Evolutionary conservation across 2,329 filamentous ascomycete genomes (phyloP), one percentile per base, ranked within the genome.

Genomic region (Alternaria ventricosa): DNA sequence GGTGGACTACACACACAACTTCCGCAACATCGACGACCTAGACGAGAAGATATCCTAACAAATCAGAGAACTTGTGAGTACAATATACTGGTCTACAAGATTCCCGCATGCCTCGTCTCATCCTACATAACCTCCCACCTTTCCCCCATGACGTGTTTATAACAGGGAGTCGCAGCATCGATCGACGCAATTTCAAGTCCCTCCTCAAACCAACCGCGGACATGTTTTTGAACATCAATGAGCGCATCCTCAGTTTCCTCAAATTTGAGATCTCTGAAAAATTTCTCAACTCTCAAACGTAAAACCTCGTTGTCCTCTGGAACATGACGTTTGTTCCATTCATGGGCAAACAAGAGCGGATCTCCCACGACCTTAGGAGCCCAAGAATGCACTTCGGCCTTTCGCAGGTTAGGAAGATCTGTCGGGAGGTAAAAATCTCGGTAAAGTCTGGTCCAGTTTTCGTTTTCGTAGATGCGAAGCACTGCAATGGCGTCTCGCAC

Each of bases 241-340:
- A 41, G 36, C 4, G 36, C 36, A 41, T 41, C 4, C 36, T 41
- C 36, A 6, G 36, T 18, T 6, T 41, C 2, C 1, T 41, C 5
- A 3, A 1, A 3, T 0, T 18, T 3, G 9, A 41, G 36, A 6
- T 41, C n/a, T 1, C n/a, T 41, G 36, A 41, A 41, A 0, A 2
- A 41, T 18, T 41, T 41, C 33, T 41, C 33, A 41, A 41, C 8
- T 18, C 33, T 41, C 5, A 41, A n/a, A 1, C 33, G 15, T 4
- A 3, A 18, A 18, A 41, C 8, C 36, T 41, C 36, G 1, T 18
- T 1, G 2, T 18, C 36, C 36, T 18, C 1, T 1, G n/a, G 36
- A 18, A 3, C n/a, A 41, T 41, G 36, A 3, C 2, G 4, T 41
- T n/a, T 18, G 1, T 41, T 41, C 36, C 36, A 41, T 18, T 11